Conservation (phyloP, 2,329 filamentous ascomycete genomes). For the Hortaea sp. region DNA sequence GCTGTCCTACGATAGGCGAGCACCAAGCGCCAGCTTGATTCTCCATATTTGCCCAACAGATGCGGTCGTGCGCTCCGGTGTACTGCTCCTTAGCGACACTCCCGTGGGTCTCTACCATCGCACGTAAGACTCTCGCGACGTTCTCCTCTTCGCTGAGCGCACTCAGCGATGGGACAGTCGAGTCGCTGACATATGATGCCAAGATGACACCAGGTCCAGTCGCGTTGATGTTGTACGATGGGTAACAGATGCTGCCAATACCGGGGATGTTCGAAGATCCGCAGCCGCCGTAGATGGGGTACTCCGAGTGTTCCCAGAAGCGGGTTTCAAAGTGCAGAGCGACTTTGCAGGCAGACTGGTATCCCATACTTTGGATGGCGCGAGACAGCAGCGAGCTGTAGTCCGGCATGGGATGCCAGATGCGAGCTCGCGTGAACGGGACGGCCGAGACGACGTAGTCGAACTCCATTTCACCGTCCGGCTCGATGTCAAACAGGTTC, state of each 20-base stretch:
- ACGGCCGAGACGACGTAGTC: slow-evolving; percentile 59
- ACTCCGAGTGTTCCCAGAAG: slow-evolving; percentile 45
- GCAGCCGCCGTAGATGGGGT: slow-evolving; percentile 56
- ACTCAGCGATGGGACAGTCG: slow-evolving; percentile 35
- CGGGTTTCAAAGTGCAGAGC: slow-evolving; percentile 59
- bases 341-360: slow-evolving; percentile 45
- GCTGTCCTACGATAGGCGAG: slow-evolving; percentile 48
- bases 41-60: slow-evolving; percentile 56
- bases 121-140: slow-evolving; percentile 51
- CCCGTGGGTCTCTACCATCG: slow-evolving; percentile 60
- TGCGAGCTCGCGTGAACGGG: slow-evolving; percentile 54
- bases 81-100: slow-evolving; percentile 49
- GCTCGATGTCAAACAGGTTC: slow-evolving; percentile 32
- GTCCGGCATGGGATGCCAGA: slow-evolving; percentile 46
- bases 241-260: slow-evolving; percentile 56
- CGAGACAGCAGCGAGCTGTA: slow-evolving; percentile 42
- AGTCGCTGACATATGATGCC: slow-evolving; percentile 46
- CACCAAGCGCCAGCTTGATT: slow-evolving; percentile 55
- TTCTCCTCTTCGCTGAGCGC: slow-evolving; percentile 50
- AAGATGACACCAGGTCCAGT: slow-evolving; percentile 53
- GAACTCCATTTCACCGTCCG: slow-evolving; percentile 41
- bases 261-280: slow-evolving; percentile 51
- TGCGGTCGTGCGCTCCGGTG: slow-evolving; percentile 54
- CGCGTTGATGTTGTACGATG: slow-evolving; percentile 55
- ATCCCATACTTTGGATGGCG: slow-evolving; percentile 41